Base-by-base conservation (phyloP, 1,139 yeast genomes). In the Yamadazyma dendronema region DNA sequence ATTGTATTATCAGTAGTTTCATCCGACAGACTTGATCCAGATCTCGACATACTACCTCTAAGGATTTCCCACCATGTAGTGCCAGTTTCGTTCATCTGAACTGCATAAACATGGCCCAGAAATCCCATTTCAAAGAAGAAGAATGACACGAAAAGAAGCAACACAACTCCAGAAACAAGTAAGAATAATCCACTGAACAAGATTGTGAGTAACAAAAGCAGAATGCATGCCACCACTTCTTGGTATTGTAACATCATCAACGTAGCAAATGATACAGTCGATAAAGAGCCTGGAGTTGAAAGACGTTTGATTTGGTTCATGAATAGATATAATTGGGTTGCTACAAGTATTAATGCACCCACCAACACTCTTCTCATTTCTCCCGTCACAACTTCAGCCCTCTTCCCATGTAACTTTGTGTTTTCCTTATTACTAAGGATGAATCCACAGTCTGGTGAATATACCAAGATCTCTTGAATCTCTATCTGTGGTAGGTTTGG, bases 391-490 rank as follows among this genome's bases (percentile, higher is more conserved):
- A 78, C 67, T 48, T 79, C 87, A 37, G 65, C 59, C 42, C 79
- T 74, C 14, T 74, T 64, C 0, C 96, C 96, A n/a, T 46, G 48
- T n/a, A 77, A 63, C 1, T 28, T 31, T 3, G 47, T n/a, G 40
- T 3, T 56, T 51, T 5, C 41, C 17, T 64, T 63, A 11, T 76
- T 49, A 2, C 65, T 57, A 9, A 86, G 46, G 0, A 74, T 57
- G 3, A 83, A 55, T 0, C 90, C 95, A 64, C 97, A 90, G 54
- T 90, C 96, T 0, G 97, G 97, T 0, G 96, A 87, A 52, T 85
- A 89, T 14, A 87, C 44, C 17, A 86, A 46, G 4, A 84, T 86
- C 8, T 72, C 61, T 6, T 72, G 58, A 10, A 88, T 53, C 25
- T 62, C 63, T 13, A 90, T 50, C 2, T 60, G 54, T 0, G 96